phyloP scores from a whole-genome alignment of 2,329 filamentous ascomycete species.

The Aspergillus novoparasiticus region DNA sequence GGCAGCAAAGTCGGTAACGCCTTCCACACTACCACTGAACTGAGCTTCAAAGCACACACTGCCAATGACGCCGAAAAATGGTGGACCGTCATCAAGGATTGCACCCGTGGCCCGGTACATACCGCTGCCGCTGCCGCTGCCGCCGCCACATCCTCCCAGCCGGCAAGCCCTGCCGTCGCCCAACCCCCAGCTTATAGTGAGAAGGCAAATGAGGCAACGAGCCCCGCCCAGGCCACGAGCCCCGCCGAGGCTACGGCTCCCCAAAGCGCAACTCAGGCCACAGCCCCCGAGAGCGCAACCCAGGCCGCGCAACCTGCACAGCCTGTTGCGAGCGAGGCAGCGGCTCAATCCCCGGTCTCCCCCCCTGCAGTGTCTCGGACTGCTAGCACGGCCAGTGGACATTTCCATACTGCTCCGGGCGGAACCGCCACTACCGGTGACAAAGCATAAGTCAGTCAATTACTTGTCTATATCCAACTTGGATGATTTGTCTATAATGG shows the following conservation, averaged over 20 bases:
- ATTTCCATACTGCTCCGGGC: slow-evolving; percentile 5
- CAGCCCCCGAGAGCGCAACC: not conserved
- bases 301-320: not conserved
- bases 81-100: slow-evolving; percentile 69
- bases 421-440: slow-evolving; percentile 11
- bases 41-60: slow-evolving; percentile 85
- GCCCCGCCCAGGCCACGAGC: slow-evolving; percentile 3
- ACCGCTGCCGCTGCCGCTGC: slow-evolving; percentile 16
- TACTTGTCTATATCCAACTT: not conserved
- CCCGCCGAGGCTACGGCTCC: not conserved
- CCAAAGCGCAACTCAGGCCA: not conserved
- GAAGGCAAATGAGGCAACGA: slow-evolving; percentile 21
- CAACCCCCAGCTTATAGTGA: slow-evolving; percentile 32
- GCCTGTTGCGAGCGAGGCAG: not conserved
- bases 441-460: slow-evolving; percentile 6
- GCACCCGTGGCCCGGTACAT: slow-evolving; percentile 21
- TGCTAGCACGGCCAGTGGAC: slow-evolving; percentile 8
- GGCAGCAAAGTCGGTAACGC: slow-evolving; percentile 77
- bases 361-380: slow-evolving; percentile 13
- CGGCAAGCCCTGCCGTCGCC: slow-evolving; percentile 16
- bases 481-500: not conserved
- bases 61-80: slow-evolving; percentile 79
- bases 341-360: slow-evolving; percentile 7
- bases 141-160: slow-evolving; percentile 11
- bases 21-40: slow-evolving; percentile 76